phyloP scores from a whole-genome alignment of 2,329 filamentous ascomycete species.

The Parascedosporium putredinis region DNA sequence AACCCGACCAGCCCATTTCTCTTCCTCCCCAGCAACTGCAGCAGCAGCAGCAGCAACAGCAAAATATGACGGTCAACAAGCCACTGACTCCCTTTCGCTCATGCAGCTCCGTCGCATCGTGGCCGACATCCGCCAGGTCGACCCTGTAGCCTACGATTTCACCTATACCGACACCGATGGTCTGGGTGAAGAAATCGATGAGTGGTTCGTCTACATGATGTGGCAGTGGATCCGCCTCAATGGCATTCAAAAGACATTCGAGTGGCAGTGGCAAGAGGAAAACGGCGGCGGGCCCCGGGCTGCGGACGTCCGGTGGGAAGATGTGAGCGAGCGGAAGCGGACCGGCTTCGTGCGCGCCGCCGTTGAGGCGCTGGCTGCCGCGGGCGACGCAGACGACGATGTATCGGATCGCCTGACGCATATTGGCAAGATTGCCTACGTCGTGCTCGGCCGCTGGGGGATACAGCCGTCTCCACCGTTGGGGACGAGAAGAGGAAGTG shows the following conservation, averaged over 20 bases:
- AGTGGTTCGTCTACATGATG: slow-evolving; percentile 92
- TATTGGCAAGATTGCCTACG: slow-evolving; percentile 47
- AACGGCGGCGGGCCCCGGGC: slow-evolving; percentile 16
- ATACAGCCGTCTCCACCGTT: slow-evolving; percentile 45
- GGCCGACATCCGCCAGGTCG: slow-evolving; percentile 58
- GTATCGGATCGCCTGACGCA: slow-evolving; percentile 38
- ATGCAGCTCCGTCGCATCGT: slow-evolving; percentile 64
- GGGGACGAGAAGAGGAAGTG: slow-evolving; percentile 32
- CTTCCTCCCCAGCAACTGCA: slow-evolving; percentile 10
- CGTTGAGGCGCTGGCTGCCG: slow-evolving; percentile 30
- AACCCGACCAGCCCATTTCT: neutral
- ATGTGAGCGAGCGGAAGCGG: slow-evolving; percentile 45
- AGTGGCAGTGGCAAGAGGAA: slow-evolving; percentile 60
- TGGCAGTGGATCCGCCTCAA: slow-evolving; percentile 74
- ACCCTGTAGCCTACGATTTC: slow-evolving; percentile 75
- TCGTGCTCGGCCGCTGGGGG: slow-evolving; percentile 60
- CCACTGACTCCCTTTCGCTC: slow-evolving; percentile 62
- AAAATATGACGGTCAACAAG: slow-evolving; percentile 18
- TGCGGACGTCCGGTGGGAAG: slow-evolving; percentile 57
- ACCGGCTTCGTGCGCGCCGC: slow-evolving; percentile 46
- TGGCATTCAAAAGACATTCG: slow-evolving; percentile 65
- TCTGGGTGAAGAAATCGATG: slow-evolving; percentile 82
- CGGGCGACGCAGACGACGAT: slow-evolving; percentile 34
- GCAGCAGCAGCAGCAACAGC: slow-evolving; percentile 12
- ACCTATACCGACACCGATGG: slow-evolving; percentile 62